Evolutionary conservation across 345 rosid genomes (phyloP).

Genomic region (Citrus trifoliata): DNA sequence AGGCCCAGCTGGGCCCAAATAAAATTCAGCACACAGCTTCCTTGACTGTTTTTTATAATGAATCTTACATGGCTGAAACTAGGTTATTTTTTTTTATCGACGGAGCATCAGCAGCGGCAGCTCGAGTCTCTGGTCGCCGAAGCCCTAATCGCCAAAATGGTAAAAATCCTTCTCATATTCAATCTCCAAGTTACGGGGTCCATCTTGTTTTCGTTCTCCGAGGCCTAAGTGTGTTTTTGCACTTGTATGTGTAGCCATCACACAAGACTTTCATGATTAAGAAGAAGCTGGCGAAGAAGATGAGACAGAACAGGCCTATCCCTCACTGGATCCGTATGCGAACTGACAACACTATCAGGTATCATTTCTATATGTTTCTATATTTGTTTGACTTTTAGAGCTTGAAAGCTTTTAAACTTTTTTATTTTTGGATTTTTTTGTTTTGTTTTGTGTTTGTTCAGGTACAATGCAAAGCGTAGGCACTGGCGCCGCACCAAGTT

Average conservation of each 20-base stretch:
- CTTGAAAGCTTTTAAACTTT: neutral
- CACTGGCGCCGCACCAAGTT: constrained; percentile 81
- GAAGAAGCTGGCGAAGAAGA: constrained; percentile 74
- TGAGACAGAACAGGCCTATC: constrained; percentile 76
- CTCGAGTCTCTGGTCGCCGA: neutral
- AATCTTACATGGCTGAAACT: neutral
- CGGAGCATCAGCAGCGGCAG: neutral
- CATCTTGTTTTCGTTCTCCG: too few relatives aligned
- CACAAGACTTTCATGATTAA: constrained; percentile 45
- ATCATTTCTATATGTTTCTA: neutral
- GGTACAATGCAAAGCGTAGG: constrained; percentile 76
- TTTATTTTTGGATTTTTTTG: neutral
- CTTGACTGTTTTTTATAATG: too few relatives aligned
- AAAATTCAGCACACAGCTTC: too few relatives aligned
- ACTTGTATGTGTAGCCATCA: constrained; percentile 27
- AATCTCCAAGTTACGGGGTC: neutral
- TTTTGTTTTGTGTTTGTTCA: constrained; percentile 11
- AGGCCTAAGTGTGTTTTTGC: neutral
- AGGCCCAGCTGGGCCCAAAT: neutral
- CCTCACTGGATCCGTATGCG: constrained; percentile 75
- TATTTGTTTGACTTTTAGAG: neutral
- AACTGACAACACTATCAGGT: constrained; percentile 73
- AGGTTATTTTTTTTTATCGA: neutral
- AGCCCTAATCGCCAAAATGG: constrained; percentile 2
- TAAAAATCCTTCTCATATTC: neutral